Percentiles rank a stretch among this genome's conserved stretches.
phyloP scores from a whole-genome alignment of 192 early-diverging fungal species.

The Thamnidium elegans region DNA sequence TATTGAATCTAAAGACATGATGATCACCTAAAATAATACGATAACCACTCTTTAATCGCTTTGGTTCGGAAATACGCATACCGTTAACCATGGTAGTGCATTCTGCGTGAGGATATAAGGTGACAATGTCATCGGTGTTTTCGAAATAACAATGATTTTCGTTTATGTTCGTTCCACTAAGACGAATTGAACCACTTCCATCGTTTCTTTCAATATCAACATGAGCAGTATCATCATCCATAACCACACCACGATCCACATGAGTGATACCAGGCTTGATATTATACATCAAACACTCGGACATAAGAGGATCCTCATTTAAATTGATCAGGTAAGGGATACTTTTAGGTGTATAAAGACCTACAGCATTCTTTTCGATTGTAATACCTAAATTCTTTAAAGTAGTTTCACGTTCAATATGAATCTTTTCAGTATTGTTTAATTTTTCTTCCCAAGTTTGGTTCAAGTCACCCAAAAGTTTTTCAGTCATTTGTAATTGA shows the following conservation, averaged over 20 bases:
- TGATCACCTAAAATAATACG: slow-evolving; percentile 78
- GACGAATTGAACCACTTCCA: slow-evolving; percentile 40
- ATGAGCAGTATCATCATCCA: slow-evolving; percentile 4
- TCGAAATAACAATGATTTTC: slow-evolving; percentile 74
- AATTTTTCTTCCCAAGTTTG: slow-evolving; percentile 85
- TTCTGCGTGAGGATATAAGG: slow-evolving; percentile 55
- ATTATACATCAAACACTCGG: slow-evolving; percentile 88
- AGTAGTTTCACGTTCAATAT: slow-evolving; percentile 67
- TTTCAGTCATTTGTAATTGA: slow-evolving; percentile 79
- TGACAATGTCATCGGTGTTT: slow-evolving; percentile 56
- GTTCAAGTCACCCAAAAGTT: slow-evolving; percentile 80
- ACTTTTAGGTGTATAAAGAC: slow-evolving; percentile 72
- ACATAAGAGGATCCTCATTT: slow-evolving; percentile 86
- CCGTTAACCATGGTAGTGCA: slow-evolving; percentile 80
- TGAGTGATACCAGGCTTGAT: slow-evolving; percentile 69
- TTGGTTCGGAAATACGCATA: slow-evolving; percentile 54
- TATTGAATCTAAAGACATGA: slow-evolving; percentile 83
- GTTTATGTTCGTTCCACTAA: slow-evolving; percentile 58
- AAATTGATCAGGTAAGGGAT: slow-evolving; percentile 87
- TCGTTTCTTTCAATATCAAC: slow-evolving; percentile 13
- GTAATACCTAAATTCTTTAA: slow-evolving; percentile 78
- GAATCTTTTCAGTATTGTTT: slow-evolving; percentile 65
- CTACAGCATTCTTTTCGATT: slow-evolving; percentile 66
- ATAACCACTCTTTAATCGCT: slow-evolving; percentile 64
- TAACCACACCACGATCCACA: slow-evolving; percentile 50